Evolutionary conservation across 495 filamentous ascomycete genomes (phyloP).

Genomic region (Penicillium waksmanii): DNA sequence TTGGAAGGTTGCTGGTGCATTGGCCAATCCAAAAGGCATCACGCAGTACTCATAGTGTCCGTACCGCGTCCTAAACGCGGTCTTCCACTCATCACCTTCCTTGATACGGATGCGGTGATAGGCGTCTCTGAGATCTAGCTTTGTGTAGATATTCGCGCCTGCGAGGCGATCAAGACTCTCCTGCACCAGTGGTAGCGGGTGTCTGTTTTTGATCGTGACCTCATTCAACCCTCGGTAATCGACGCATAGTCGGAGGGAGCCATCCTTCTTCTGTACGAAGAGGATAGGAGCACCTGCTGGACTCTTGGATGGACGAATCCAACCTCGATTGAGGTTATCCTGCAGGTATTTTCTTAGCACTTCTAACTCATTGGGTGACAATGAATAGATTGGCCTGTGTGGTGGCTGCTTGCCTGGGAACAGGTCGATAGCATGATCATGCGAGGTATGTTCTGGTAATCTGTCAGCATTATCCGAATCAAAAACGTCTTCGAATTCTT

Average conservation of each 20-base stretch:
- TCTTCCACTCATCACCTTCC: slow-evolving; percentile 14
- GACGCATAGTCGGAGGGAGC: neutral
- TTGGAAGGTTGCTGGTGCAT: slow-evolving; percentile 3
- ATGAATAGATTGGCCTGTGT: neutral
- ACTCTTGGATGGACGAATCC: neutral
- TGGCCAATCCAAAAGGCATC: slow-evolving; percentile 5
- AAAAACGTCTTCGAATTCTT: neutral
- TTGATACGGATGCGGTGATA: slow-evolving; percentile 11
- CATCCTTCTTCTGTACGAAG: slow-evolving; percentile 1
- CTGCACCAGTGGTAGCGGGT: slow-evolving; percentile 12
- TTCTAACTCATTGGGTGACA: neutral
- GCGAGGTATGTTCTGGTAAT: neutral
- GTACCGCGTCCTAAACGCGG: slow-evolving; percentile 7
- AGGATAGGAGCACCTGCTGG: neutral
- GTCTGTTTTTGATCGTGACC: slow-evolving; percentile 5
- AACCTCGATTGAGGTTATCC: neutral
- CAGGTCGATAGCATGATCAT: neutral
- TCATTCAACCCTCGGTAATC: slow-evolving; percentile 5
- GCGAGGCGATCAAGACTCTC: slow-evolving; percentile 13
- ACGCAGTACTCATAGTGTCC: slow-evolving; percentile 6
- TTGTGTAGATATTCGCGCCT: slow-evolving; percentile 5
- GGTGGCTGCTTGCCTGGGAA: neutral
- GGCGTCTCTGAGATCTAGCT: slow-evolving; percentile 14
- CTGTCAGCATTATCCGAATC: neutral
- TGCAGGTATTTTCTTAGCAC: neutral